These are phyloP conservation scores for Lichtheimia ornata DNA, from an alignment of 371 early-diverging fungal species.

Conservation along the genomic window DNA sequence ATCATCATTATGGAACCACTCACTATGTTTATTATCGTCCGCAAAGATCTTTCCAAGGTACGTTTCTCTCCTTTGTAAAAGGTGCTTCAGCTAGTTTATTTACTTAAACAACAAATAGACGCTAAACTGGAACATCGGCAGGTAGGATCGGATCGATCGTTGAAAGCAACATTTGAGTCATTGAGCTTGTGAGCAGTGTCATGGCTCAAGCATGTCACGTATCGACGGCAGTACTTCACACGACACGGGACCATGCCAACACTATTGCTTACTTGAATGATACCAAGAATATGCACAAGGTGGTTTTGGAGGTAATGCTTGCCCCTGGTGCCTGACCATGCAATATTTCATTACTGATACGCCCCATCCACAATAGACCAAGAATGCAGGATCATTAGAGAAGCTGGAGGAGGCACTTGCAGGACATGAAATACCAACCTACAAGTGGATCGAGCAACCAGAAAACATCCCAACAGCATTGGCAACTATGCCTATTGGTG, in stretches of 20 bases:
- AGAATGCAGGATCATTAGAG: slow-evolving; percentile 68
- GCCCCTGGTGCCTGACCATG: not conserved
- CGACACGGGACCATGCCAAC: slow-evolving; percentile 56
- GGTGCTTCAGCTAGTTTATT: not conserved
- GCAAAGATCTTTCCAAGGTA: slow-evolving; percentile 84
- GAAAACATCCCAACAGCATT: slow-evolving; percentile 83
- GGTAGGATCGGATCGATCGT: slow-evolving; percentile 42
- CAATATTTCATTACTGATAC: not conserved
- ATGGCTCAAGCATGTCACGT: slow-evolving; percentile 91
- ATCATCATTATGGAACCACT: slow-evolving; percentile 51
- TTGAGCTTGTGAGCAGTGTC: slow-evolving; percentile 46
- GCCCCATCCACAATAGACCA: slow-evolving; percentile 49
- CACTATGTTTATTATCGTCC: slow-evolving; percentile 82
- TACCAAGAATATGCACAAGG: slow-evolving; percentile 82
- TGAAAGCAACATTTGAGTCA: not conserved
- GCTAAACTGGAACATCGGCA: slow-evolving; percentile 79
- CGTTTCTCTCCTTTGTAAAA: slow-evolving; percentile 3
- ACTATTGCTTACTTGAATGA: slow-evolving; percentile 67
- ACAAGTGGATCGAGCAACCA: slow-evolving; percentile 84
- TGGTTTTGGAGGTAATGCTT: slow-evolving; percentile 64
- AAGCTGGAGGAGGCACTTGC: slow-evolving; percentile 59
- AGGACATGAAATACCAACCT: slow-evolving; percentile 57
- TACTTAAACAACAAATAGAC: slow-evolving; percentile 34
- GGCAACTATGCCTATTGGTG: slow-evolving; percentile 76
- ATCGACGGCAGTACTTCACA: slow-evolving; percentile 69